A percentile compares a stretch with the other conserved stretches of the same genome.
Evolutionary conservation across 2,329 filamentous ascomycete genomes (phyloP).

Genomic region (Alternaria hordeiaustralica): DNA sequence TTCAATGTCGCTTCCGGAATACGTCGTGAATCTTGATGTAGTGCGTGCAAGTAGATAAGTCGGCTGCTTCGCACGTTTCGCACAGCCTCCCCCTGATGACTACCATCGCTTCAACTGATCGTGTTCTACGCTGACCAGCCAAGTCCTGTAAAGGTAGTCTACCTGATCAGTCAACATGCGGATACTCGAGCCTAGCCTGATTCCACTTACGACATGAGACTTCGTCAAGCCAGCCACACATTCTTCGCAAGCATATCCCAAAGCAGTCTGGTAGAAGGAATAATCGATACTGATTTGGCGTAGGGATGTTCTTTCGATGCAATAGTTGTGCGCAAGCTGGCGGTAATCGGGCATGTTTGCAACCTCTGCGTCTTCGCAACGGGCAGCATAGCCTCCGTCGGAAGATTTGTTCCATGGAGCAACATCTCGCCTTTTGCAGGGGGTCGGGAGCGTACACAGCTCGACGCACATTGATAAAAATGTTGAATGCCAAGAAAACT

Average conservation of each 20-base stretch:
- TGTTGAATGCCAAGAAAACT: neutral
- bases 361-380: neutral
- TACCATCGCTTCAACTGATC: neutral
- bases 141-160: neutral
- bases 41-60: neutral
- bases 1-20: neutral
- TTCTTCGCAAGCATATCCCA: constrained; percentile 12
- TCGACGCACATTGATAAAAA: neutral
- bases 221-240: neutral
- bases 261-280: neutral
- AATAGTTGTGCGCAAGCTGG: neutral
- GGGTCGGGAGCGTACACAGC: neutral
- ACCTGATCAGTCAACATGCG: neutral
- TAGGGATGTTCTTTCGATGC: neutral
- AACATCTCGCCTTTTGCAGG: neutral
- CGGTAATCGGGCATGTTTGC: neutral
- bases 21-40: neutral
- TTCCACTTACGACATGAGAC: neutral
- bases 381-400: neutral
- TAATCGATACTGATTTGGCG: neutral
- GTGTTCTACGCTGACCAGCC: neutral
- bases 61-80: neutral
- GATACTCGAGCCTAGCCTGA: neutral
- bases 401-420: neutral
- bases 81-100: neutral